Conservation (phyloP, 2,329 filamentous ascomycete genomes). For the Bipolaris zeicola region DNA sequence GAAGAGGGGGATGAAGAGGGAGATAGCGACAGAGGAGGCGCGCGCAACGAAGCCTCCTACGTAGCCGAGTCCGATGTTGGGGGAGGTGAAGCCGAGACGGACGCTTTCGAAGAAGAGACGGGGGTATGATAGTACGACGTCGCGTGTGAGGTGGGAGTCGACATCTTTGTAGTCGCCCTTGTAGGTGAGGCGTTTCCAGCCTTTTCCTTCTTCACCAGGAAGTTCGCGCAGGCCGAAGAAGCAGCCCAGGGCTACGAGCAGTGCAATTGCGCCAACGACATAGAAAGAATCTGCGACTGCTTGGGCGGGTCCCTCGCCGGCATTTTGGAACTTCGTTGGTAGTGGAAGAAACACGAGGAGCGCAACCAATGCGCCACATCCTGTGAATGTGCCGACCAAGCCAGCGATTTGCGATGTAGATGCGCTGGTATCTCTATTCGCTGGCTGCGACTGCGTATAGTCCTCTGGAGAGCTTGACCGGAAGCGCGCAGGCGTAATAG, state of each 20-base stretch:
- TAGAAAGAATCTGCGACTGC: conserved; percentile 88
- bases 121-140: conserved; percentile 62
- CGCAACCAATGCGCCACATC: conserved; percentile 86
- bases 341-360: conserved; percentile 83
- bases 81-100: conserved; percentile 72
- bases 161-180: conserved; percentile 30
- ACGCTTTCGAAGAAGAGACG: conserved; percentile 51
- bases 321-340: conserved; percentile 76
- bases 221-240: conserved; percentile 74
- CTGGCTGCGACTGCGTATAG: conserved; percentile 12
- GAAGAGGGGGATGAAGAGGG: conserved; percentile 90
- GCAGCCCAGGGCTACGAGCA: conserved; percentile 75
- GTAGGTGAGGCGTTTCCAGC: conserved; percentile 58
- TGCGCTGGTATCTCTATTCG: conserved; percentile 34
- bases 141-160: conserved; percentile 50
- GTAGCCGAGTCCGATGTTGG: conserved; percentile 84
- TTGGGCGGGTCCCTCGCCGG: conserved; percentile 72
- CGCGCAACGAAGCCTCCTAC: conserved; percentile 93
- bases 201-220: conserved; percentile 78
- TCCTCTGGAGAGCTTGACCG: conserved; percentile 40
- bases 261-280: conserved; percentile 74
- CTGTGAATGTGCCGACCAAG: conserved; percentile 89
- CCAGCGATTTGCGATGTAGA: conserved; percentile 75
- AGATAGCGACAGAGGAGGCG: conserved; percentile 93
- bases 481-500: conserved; percentile 69